Percentiles rank a stretch among this genome's conserved stretches.
Conservation (phyloP, 2,329 filamentous ascomycete species). For the Calonectria ilicicola region DNA sequence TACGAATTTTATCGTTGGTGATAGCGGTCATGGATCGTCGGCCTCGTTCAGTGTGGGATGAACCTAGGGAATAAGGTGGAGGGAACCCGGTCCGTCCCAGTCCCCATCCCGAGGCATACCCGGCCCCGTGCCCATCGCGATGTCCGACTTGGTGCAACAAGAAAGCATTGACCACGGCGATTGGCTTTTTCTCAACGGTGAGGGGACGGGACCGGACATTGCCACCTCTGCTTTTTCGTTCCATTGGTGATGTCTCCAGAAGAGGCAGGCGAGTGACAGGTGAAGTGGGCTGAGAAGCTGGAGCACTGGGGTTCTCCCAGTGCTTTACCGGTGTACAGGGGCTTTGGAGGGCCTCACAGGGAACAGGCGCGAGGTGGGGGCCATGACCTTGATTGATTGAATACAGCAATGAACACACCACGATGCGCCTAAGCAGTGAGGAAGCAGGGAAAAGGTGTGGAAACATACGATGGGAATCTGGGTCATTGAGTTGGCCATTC, state of each 20-base stretch:
- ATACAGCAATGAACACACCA: slow-evolving; percentile 34
- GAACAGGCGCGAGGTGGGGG: slow-evolving; percentile 34
- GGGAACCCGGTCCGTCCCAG: slow-evolving; percentile 45
- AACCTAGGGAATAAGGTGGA: slow-evolving; percentile 20
- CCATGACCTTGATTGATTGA: slow-evolving; percentile 33
- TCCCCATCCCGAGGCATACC: slow-evolving; percentile 31
- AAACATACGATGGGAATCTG: slow-evolving; percentile 39
- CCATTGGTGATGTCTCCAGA: slow-evolving; percentile 30
- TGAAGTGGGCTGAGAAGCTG: slow-evolving; percentile 36
- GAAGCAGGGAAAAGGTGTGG: slow-evolving; percentile 24
- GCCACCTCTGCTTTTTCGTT: slow-evolving; percentile 5
- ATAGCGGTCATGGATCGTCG: slow-evolving; percentile 21
- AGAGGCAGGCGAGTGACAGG: slow-evolving; percentile 35
- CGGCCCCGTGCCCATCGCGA: slow-evolving; percentile 13
- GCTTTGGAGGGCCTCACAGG: slow-evolving; percentile 36
- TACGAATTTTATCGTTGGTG: slow-evolving; percentile 17
- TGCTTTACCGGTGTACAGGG: slow-evolving; percentile 36
- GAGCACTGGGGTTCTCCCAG: slow-evolving; percentile 24
- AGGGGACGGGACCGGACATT: slow-evolving; percentile 24
- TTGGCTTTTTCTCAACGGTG: slow-evolving; percentile 34
- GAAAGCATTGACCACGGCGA: slow-evolving; percentile 28
- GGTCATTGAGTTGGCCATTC: slow-evolving; percentile 21
- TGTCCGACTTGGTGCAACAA: slow-evolving; percentile 21
- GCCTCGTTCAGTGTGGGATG: slow-evolving; percentile 9
- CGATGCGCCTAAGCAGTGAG: slow-evolving; percentile 26